Evolutionary conservation across 2,329 filamentous ascomycete species (phyloP).

Genomic region (Paecilomyces niveus): DNA sequence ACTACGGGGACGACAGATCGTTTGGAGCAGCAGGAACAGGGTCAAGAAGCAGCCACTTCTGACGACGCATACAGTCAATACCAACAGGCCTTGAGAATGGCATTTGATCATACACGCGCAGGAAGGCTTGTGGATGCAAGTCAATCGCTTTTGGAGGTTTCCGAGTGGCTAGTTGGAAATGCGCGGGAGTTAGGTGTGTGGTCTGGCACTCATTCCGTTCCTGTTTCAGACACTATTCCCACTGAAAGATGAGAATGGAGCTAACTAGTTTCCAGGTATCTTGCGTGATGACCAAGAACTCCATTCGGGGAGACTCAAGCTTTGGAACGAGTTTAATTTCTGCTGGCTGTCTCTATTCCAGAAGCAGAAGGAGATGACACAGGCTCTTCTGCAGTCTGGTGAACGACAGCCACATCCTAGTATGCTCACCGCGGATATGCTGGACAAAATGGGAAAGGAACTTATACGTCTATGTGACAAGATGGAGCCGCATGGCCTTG

Average conservation of each 20-base stretch:
- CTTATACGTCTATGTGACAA: constrained; percentile 76
- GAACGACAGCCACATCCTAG: constrained; percentile 51
- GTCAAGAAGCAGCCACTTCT: constrained; percentile 43
- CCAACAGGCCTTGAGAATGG: constrained; percentile 49
- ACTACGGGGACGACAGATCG: constrained; percentile 30
- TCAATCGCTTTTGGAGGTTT: constrained; percentile 52
- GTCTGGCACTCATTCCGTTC: constrained; percentile 14
- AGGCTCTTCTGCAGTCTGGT: constrained; percentile 52
- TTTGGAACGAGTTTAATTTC: constrained; percentile 93
- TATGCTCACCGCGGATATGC: constrained; percentile 59
- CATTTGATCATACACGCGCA: constrained; percentile 64
- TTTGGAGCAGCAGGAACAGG: constrained; percentile 22
- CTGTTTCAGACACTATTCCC: constrained; percentile 7
- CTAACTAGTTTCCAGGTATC: constrained; percentile 54
- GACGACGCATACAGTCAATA: constrained; percentile 64
- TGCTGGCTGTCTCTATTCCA: constrained; percentile 82
- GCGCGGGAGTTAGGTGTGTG: constrained; percentile 59
- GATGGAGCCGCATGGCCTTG: constrained; percentile 83
- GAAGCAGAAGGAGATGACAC: constrained; percentile 69
- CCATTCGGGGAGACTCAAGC: constrained; percentile 66
- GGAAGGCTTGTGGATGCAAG: constrained; percentile 55
- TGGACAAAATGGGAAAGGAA: constrained; percentile 76
- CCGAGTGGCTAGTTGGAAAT: constrained; percentile 60
- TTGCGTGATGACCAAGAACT: constrained; percentile 72
- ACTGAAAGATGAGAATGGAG: neutral